Percentiles rank a stretch among this genome's conserved stretches.
Evolutionary conservation across 805 yeast species (phyloP).

Genomic region (Phaffomyces antillensis): DNA sequence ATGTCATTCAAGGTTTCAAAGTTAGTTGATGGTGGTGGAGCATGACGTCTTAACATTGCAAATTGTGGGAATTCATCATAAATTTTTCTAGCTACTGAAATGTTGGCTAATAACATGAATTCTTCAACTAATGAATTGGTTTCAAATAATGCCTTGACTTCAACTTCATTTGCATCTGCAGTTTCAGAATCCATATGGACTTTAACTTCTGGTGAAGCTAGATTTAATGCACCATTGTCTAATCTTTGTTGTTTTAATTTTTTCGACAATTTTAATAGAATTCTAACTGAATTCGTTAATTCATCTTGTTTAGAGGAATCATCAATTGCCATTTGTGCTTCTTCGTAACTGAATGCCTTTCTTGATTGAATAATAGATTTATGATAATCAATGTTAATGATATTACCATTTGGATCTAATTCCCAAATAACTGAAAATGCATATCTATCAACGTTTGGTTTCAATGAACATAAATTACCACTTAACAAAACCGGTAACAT

Average conservation of each 20-base stretch:
- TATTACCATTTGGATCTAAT: slow-evolving; percentile 77
- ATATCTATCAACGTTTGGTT: slow-evolving; percentile 91
- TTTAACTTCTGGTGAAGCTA: slow-evolving; percentile 97
- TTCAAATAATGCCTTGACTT: slow-evolving; percentile 77
- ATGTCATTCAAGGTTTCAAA: slow-evolving; percentile 87
- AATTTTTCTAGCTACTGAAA: slow-evolving; percentile 89
- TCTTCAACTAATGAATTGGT: slow-evolving; percentile 97
- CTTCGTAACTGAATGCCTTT: slow-evolving; percentile 91
- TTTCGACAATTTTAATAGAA: slow-evolving; percentile 70
- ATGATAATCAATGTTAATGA: slow-evolving; percentile 68
- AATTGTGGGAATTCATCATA: slow-evolving; percentile 94
- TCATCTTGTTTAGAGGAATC: slow-evolving; percentile 72
- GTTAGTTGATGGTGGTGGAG: slow-evolving; percentile 92
- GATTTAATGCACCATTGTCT: slow-evolving; percentile 92
- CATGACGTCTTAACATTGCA: slow-evolving; percentile 97
- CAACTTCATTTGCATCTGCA: slow-evolving; percentile 93
- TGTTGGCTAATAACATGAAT: slow-evolving; percentile 95
- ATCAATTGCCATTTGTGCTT: slow-evolving; percentile 88
- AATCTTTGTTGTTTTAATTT: slow-evolving; percentile 77
- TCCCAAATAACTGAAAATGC: slow-evolving; percentile 97
- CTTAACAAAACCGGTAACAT: slow-evolving; percentile 95
- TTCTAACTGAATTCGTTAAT: slow-evolving; percentile 83
- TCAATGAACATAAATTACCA: slow-evolving; percentile 90
- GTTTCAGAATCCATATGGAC: slow-evolving; percentile 97
- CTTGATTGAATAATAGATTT: slow-evolving; percentile 87